A percentile compares a stretch with the other conserved stretches of the same genome.
Conservation (phyloP, 2,329 filamentous ascomycete species). For the Cyphellophora attinorum region DNA sequence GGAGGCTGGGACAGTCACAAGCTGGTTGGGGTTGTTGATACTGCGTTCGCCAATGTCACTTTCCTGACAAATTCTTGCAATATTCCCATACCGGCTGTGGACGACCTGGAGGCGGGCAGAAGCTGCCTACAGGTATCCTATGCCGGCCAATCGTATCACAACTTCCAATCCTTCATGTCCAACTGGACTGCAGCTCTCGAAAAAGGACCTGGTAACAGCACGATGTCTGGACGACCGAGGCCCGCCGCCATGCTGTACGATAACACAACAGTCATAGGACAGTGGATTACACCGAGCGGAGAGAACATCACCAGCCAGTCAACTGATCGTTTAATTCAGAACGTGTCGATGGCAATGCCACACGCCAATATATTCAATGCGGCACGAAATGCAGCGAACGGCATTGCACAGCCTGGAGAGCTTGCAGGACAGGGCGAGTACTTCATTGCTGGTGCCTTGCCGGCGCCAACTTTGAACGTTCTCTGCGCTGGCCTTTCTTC, state of each 20-base stretch:
- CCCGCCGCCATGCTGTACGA: conserved; percentile 58
- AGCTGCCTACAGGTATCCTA: conserved; percentile 63
- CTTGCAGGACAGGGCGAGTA: conserved; percentile 60
- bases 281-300: conserved; percentile 54
- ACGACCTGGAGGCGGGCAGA: conserved; percentile 32
- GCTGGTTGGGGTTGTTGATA: conserved; percentile 48
- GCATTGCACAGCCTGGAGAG: conserved; percentile 60
- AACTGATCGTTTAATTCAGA: conserved; percentile 56
- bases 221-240: conserved; percentile 37
- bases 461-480: conserved; percentile 62
- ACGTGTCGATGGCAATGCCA: conserved; percentile 68
- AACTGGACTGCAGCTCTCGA: conserved; percentile 44
- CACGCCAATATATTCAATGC: conserved; percentile 61
- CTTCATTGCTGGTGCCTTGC: conserved; percentile 56
- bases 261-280: conserved; percentile 60
- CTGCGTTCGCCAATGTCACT: conserved; percentile 53
- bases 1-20: conserved; percentile 40
- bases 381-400: conserved; percentile 50
- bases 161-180: conserved; percentile 52
- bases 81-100: conserved; percentile 43
- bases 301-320: conserved; percentile 45
- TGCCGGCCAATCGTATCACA: conserved; percentile 59
- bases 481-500: conserved; percentile 58
- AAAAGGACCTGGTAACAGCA: conserved; percentile 29
- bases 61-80: conserved; percentile 51